Evolutionary conservation across 164 flowering plant species (phyloP).

Genomic region (Tetracentron sinense): DNA sequence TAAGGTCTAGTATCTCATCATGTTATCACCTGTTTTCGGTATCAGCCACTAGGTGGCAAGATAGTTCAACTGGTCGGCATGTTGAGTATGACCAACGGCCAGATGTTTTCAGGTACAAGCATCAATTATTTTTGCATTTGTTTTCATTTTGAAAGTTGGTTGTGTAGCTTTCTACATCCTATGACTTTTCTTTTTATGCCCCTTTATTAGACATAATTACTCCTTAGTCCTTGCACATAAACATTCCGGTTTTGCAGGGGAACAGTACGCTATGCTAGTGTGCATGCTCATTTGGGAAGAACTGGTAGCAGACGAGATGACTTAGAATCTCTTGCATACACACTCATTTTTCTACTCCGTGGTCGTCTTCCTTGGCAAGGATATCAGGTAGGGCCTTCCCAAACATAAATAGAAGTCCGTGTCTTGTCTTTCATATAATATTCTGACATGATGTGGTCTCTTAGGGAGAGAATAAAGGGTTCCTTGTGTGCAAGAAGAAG

Average conservation of each 20-base stretch:
- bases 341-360: slow-evolving; percentile 83
- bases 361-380: slow-evolving; percentile 99
- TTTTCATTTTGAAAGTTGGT: background rate
- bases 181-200: background rate
- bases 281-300: slow-evolving; percentile 97
- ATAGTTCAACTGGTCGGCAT: slow-evolving; percentile 67
- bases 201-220: background rate
- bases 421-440: background rate
- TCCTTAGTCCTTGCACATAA: background rate
- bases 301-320: slow-evolving; percentile 96
- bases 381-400: slow-evolving; percentile 56
- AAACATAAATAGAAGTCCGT: background rate
- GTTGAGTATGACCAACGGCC: slow-evolving; percentile 95
- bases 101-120: slow-evolving; percentile 76
- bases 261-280: slow-evolving; percentile 97
- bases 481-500: slow-evolving; percentile 90
- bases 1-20: background rate
- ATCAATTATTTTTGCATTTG: background rate
- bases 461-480: slow-evolving; percentile 94
- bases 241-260: slow-evolving; percentile 50
- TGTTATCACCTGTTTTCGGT: slow-evolving; percentile 7
- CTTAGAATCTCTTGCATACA: slow-evolving; percentile 93
- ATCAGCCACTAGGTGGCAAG: slow-evolving; percentile 83
- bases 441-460: background rate
- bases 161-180: background rate